Conservation (phyloP, 768 basidiomycete genomes). For the Lactarius evosmus region DNA sequence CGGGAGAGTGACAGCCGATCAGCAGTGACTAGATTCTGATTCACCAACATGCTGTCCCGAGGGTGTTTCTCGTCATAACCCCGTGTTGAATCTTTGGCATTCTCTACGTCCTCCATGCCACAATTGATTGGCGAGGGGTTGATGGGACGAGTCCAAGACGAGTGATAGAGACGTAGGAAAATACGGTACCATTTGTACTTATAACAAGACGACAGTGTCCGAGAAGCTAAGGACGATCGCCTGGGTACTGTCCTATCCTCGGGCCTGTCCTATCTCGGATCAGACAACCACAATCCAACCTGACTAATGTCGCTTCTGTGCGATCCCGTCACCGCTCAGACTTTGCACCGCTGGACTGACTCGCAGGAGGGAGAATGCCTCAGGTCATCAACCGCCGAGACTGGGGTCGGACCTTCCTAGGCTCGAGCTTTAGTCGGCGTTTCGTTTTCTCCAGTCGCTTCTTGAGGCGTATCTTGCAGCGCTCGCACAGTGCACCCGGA, state of each 20-base stretch:
- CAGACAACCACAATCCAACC: not conserved
- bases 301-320: not conserved
- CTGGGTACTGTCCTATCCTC: not conserved
- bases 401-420: slow-evolving; percentile 27
- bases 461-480: slow-evolving; percentile 45
- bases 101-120: not conserved
- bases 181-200: not conserved
- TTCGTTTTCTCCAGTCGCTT: slow-evolving; percentile 44
- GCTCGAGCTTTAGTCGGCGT: slow-evolving; percentile 45
- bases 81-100: not conserved
- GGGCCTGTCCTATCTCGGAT: not conserved
- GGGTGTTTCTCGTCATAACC: not conserved
- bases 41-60: not conserved
- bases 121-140: not conserved
- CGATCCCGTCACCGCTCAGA: not conserved
- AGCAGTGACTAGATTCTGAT: no score
- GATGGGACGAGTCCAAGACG: not conserved
- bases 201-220: not conserved
- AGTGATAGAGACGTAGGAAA: not conserved
- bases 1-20: slow-evolving; percentile 13
- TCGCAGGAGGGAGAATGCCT: not conserved
- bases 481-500: slow-evolving; percentile 41
- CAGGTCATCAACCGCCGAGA: slow-evolving; percentile 7
- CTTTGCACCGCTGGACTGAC: not conserved
- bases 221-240: no score